Evolutionary conservation across 345 rosid genomes (phyloP).

Genomic region (Corchorus capsularis): DNA sequence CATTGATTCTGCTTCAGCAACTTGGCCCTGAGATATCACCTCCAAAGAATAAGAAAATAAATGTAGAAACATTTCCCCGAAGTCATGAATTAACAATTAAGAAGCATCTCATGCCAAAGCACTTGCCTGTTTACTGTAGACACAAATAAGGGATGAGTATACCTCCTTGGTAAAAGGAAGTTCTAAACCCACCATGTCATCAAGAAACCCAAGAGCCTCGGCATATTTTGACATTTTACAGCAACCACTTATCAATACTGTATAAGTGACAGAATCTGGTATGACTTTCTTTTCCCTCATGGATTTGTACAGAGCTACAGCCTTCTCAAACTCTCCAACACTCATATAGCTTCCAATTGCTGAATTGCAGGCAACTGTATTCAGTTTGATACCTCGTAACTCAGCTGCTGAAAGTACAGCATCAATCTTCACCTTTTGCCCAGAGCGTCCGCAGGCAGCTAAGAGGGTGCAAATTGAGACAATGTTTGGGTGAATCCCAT

Average conservation of each 20-base stretch:
- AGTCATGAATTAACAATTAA: slow-evolving; percentile 1
- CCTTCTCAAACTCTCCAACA: slow-evolving; percentile 81
- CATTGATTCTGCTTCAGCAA: slow-evolving; percentile 75
- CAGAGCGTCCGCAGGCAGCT: slow-evolving; percentile 82
- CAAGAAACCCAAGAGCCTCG: slow-evolving; percentile 72
- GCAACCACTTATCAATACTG: slow-evolving; percentile 73
- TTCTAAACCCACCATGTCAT: slow-evolving; percentile 59
- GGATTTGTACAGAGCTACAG: slow-evolving; percentile 56
- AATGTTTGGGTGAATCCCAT: slow-evolving; percentile 64
- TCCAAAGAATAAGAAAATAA: slow-evolving; percentile 10
- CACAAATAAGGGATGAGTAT: slow-evolving; percentile 70
- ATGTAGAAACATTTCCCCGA: slow-evolving; percentile 10
- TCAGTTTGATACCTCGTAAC: slow-evolving; percentile 74
- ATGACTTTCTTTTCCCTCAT: slow-evolving; percentile 71
- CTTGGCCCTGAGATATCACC: slow-evolving; percentile 51
- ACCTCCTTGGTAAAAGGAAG: slow-evolving; percentile 76
- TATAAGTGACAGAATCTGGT: slow-evolving; percentile 80
- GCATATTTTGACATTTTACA: slow-evolving; percentile 69
- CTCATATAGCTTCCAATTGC: slow-evolving; percentile 85
- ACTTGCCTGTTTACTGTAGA: slow-evolving; percentile 81
- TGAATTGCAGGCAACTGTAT: slow-evolving; percentile 82
- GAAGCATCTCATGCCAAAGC: slow-evolving; percentile 19
- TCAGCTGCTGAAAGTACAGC: slow-evolving; percentile 76
- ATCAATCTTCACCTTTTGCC: slow-evolving; percentile 71
- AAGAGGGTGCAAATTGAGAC: slow-evolving; percentile 84